Evolutionary conservation across 2,329 filamentous ascomycete genomes (phyloP).

Genomic region (Aspergillus sp.): DNA sequence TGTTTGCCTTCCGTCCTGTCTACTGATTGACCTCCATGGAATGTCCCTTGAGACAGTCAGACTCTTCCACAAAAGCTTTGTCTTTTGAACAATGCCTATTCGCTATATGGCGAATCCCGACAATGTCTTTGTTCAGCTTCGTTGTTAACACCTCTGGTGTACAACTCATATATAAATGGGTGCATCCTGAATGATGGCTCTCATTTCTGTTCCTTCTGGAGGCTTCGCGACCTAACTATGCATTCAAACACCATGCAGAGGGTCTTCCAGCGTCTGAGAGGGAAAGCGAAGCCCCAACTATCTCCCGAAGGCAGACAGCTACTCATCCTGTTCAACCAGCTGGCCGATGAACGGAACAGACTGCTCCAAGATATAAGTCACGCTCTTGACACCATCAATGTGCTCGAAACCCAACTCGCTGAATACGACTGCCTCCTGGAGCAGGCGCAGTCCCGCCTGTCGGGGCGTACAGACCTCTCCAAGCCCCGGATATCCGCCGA

Average conservation of each 20-base stretch:
- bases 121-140: background rate
- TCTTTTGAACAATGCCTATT: background rate
- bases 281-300: background rate
- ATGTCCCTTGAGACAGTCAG: background rate
- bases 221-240: background rate
- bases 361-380: constrained; percentile 4
- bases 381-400: constrained; percentile 5
- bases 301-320: background rate
- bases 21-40: background rate
- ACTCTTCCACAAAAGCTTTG: constrained; percentile 1
- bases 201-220: too few relatives aligned
- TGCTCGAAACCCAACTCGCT: constrained; percentile 3
- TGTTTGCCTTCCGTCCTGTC: constrained; percentile 3
- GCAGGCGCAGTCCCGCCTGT: constrained; percentile 4
- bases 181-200: too few relatives aligned
- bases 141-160: background rate
- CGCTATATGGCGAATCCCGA: background rate
- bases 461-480: background rate
- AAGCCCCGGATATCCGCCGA: background rate
- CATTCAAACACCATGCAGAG: background rate
- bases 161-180: too few relatives aligned
- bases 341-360: constrained; percentile 2
- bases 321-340: constrained; percentile 2
- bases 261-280: background rate
- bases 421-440: constrained; percentile 9